Percentiles rank a stretch among this genome's conserved stretches.
Conservation (phyloP, 1,284 basidiomycete species). For the Polyporus tsugae region DNA sequence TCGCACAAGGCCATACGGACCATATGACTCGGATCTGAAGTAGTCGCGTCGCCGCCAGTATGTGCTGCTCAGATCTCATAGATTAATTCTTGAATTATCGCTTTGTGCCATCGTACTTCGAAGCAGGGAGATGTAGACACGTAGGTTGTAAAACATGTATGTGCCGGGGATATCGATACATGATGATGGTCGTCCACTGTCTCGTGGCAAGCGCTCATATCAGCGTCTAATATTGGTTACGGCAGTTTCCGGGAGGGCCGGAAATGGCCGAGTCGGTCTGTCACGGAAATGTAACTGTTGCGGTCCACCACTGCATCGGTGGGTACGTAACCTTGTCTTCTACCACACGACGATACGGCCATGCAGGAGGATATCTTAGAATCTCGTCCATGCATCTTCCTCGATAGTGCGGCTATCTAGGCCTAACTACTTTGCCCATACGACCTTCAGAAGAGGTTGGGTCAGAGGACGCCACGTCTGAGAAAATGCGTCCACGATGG, state of each 20-base stretch:
- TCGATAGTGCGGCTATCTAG: neutral
- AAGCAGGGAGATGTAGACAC: too few species aligned
- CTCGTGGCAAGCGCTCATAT: neutral
- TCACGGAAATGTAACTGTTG: neutral
- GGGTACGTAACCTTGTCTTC: too few species aligned
- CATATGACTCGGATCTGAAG: neutral
- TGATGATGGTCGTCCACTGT: too few species aligned
- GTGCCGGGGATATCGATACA: too few species aligned
- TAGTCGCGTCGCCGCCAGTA: too few species aligned
- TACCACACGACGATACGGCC: neutral
- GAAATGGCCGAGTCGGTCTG: neutral
- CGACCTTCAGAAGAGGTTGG: neutral
- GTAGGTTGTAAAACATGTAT: too few species aligned
- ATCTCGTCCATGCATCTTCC: neutral
- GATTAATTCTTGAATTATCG: too few species aligned
- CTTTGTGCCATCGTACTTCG: too few species aligned
- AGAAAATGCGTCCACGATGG: constrained; percentile 25
- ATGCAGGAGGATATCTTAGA: neutral
- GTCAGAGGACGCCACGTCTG: constrained; percentile 14
- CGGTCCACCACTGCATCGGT: too few species aligned
- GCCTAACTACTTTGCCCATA: neutral
- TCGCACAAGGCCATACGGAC: neutral
- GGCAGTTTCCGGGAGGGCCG: neutral
- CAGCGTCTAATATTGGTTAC: neutral
- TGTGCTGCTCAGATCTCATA: too few species aligned